Percentiles rank a stretch among this genome's conserved stretches.
Evolutionary conservation across 257 asterid genomes (phyloP).

Genomic region (Ligustrum vulgare): DNA sequence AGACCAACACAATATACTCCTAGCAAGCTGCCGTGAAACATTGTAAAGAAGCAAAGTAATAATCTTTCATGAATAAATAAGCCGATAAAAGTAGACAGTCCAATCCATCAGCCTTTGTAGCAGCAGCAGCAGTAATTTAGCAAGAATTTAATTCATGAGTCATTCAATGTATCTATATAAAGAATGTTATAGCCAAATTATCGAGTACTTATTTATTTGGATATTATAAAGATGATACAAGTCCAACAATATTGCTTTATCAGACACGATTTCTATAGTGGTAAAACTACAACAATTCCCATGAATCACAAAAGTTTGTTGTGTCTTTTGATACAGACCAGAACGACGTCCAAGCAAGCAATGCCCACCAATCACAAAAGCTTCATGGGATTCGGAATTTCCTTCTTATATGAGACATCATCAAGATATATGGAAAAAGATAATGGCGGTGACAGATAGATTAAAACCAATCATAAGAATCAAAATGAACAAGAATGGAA

Average conservation of each 20-base stretch:
- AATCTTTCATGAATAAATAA: background rate
- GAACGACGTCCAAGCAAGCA: conserved; percentile 22
- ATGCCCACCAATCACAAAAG: conserved; percentile 11
- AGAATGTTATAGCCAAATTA: background rate
- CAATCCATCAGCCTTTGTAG: background rate
- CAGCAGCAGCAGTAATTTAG: background rate
- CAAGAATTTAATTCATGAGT: background rate
- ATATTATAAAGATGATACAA: conserved; percentile 12
- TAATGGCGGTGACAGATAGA: conserved; percentile 16
- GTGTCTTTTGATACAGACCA: conserved; percentile 25
- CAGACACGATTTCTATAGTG: conserved; percentile 30
- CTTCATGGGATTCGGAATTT: conserved; percentile 28
- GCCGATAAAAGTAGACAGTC: background rate
- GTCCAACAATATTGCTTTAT: conserved; percentile 22
- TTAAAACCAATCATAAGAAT: conserved; percentile 8
- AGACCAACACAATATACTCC: background rate
- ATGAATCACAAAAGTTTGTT: conserved; percentile 33
- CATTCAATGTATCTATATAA: background rate
- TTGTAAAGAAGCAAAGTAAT: background rate
- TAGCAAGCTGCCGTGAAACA: background rate
- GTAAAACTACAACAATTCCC: conserved; percentile 48
- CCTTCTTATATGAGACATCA: conserved; percentile 27
- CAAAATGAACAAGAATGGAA: conserved; percentile 4
- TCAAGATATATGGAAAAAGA: conserved; percentile 26
- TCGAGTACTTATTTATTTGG: background rate